Evolutionary conservation across 257 asterid species (phyloP), one percentile per base, ranked within the genome.

Genomic region (Thymus mandschuricus): DNA sequence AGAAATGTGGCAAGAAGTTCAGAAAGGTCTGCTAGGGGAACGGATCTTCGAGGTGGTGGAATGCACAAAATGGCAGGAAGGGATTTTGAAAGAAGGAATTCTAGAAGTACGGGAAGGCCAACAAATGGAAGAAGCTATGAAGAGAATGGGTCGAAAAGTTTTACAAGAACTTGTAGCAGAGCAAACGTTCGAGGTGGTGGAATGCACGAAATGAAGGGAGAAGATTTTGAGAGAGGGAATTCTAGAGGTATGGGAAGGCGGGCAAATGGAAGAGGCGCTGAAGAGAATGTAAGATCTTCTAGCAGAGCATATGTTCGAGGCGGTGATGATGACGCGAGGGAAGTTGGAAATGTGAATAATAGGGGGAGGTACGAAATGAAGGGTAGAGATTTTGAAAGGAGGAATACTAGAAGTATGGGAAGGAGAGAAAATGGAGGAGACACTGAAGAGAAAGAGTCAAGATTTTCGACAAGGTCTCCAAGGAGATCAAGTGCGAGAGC

Each of bases 141-240:
- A 35, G 74, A 71, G 10, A 65, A 71, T 10, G 73, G 6, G 28
- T 69, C 33, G 10, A 61, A 43, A 43, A 80, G 70, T 58, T 81
- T 86, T 15, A 69, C 44, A 58, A 81, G 83, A 73, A 58, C 66
- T 69, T 61, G 63, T 57, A 68, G 75, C 77, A 83, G 82, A 67
- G 31, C 48, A 43, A 43, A 43, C 8, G 48, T 9, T 41, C 46
- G 10, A 41, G 46, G 46, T 41, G 46, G 46, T 41, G 54, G 64
- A 61, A 68, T 11, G n/a, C 60, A 40, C 28, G 35, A 28, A 68
- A 21, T 43, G 61, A 54, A 54, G 15, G 64, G 56, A 11, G 10
- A 29, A 41, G 74, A 60, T 28, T 69, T 69, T 44, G 74, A 29
- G 30, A 51, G 52, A 34, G 57, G 74, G 74, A 57, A 56, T 28